Evolutionary conservation across 257 asterid genomes (phyloP).

Genomic region (Solanum rostratum): DNA sequence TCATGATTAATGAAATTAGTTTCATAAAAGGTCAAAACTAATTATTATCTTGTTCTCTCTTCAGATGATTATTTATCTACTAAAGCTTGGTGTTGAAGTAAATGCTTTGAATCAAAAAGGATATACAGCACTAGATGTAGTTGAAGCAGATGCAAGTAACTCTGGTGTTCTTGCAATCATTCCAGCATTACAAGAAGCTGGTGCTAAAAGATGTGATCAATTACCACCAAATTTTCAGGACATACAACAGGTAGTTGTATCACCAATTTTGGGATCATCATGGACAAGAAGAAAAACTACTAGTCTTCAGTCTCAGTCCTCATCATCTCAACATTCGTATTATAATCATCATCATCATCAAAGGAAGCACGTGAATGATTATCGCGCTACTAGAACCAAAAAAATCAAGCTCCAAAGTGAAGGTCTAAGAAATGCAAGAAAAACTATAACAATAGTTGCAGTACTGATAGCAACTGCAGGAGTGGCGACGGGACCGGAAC

Average conservation of each 20-base stretch:
- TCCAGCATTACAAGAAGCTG: constrained; percentile 34
- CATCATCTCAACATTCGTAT: not conserved
- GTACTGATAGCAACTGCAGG: constrained; percentile 34
- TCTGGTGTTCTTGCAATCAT: constrained; percentile 31
- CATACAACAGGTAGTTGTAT: not conserved
- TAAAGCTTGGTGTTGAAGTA: constrained; percentile 31
- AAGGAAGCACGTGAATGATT: constrained; percentile 4
- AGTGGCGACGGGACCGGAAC: no score
- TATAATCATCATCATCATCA: not conserved
- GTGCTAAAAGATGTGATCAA: constrained; percentile 37
- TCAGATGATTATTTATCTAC: constrained; percentile 33
- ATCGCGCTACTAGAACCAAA: constrained; percentile 5
- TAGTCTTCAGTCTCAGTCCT: not conserved
- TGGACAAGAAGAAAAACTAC: not conserved
- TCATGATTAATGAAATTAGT: not conserved
- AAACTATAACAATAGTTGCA: constrained; percentile 36
- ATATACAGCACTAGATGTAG: constrained; percentile 34
- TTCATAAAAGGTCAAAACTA: not conserved
- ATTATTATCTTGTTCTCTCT: not conserved
- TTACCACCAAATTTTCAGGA: constrained; percentile 13
- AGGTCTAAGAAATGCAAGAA: constrained; percentile 35
- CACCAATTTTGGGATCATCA: not conserved
- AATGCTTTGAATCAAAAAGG: constrained; percentile 31
- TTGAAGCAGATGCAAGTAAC: constrained; percentile 36
- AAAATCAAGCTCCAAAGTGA: constrained; percentile 33